phyloP scores from a whole-genome alignment of 495 filamentous ascomycete genomes.

The Aspergillus heteromorphus region DNA sequence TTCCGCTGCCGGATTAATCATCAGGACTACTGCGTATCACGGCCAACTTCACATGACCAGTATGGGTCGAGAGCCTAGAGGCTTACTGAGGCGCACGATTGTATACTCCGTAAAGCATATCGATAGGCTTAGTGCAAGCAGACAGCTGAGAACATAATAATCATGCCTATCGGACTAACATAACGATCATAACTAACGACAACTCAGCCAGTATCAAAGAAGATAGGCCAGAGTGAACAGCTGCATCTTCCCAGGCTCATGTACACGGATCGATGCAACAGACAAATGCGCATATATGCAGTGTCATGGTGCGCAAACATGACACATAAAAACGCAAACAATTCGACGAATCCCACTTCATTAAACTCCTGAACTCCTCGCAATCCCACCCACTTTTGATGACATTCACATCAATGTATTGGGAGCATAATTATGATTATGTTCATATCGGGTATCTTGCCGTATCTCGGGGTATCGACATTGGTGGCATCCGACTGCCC shows the following conservation, averaged over 20 bases:
- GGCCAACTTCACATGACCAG: too few relatives aligned
- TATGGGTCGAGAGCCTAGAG: too few relatives aligned
- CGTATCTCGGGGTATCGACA: constrained; percentile 14
- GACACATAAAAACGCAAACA: neutral
- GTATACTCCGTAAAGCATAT: too few relatives aligned
- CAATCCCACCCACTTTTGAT: neutral
- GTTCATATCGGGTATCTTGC: constrained; percentile 24
- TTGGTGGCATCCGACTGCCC: constrained; percentile 24
- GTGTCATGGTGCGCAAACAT: neutral
- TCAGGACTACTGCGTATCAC: too few relatives aligned
- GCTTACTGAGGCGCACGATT: too few relatives aligned
- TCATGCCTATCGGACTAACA: constrained; percentile 2
- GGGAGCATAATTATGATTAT: constrained; percentile 6
- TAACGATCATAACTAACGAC: constrained; percentile 1
- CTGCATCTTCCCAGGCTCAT: neutral
- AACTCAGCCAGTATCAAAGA: neutral
- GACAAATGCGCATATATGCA: constrained; percentile 3
- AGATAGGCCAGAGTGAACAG: neutral
- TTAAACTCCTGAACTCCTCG: constrained; percentile 2
- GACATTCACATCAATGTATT: neutral
- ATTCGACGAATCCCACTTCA: neutral
- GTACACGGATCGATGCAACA: neutral
- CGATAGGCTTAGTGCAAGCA: neutral
- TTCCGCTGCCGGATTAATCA: too few relatives aligned
- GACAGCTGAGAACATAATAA: neutral